phyloP scores from a whole-genome alignment of 2,329 filamentous ascomycete species.

The Coniochaeta sp. region DNA sequence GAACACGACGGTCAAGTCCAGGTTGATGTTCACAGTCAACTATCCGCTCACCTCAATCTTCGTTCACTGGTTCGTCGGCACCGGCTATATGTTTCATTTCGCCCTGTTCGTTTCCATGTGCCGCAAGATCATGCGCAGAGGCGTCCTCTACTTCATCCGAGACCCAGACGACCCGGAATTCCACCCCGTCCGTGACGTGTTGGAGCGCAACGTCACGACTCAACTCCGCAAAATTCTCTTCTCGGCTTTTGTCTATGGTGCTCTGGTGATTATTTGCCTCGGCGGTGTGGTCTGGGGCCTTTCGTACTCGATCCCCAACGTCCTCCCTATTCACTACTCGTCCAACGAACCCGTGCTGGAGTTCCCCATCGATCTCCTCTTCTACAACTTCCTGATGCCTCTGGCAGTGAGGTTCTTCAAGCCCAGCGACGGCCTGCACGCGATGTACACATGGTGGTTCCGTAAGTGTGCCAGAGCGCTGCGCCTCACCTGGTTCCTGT shows the following conservation, averaged over 20 bases:
- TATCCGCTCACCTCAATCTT: slow-evolving; percentile 89
- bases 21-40: slow-evolving; percentile 68
- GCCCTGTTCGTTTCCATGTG: slow-evolving; percentile 98
- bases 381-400: slow-evolving; percentile 96
- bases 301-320: slow-evolving; percentile 54
- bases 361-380: slow-evolving; percentile 87
- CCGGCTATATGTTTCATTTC: slow-evolving; percentile 99
- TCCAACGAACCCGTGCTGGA: slow-evolving; percentile 88
- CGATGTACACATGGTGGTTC: slow-evolving; percentile 96
- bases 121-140: slow-evolving; percentile 90
- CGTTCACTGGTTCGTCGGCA: slow-evolving; percentile 97
- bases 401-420: slow-evolving; percentile 77
- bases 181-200: slow-evolving; percentile 91
- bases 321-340: slow-evolving; percentile 89
- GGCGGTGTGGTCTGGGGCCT: slow-evolving; percentile 96
- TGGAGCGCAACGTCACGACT: slow-evolving; percentile 85
- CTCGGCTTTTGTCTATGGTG: slow-evolving; percentile 91
- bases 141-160: slow-evolving; percentile 94
- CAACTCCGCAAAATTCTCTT: slow-evolving; percentile 95
- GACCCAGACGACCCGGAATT: slow-evolving; percentile 98
- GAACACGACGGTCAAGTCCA: slow-evolving; percentile 66
- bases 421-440: slow-evolving; percentile 75
- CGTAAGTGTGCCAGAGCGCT: slow-evolving; percentile 72
- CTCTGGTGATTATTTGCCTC: slow-evolving; percentile 83
- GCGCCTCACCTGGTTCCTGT: slow-evolving; percentile 86